Conservation (phyloP, 1,284 basidiomycete species). For the Ustilago cynodontis region DNA sequence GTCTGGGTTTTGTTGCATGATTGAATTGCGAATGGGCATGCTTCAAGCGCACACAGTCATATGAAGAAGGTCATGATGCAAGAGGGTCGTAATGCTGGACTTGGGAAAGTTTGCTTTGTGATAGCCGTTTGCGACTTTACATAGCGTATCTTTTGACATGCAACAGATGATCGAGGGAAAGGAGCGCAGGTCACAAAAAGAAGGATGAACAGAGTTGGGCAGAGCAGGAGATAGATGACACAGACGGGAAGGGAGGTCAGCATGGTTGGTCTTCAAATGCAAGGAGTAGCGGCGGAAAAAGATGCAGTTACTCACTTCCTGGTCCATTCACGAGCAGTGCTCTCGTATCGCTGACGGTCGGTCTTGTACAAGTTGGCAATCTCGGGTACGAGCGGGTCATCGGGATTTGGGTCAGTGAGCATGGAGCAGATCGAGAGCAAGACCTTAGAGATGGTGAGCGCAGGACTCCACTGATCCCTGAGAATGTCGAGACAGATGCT, state of each 20-base stretch:
- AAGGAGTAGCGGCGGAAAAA: too few species aligned
- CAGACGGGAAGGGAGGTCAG: background rate
- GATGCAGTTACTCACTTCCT: constrained; percentile 60
- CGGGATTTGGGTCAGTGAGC: constrained; percentile 70
- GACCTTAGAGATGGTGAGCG: constrained; percentile 93
- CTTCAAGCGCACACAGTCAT: constrained; percentile 28
- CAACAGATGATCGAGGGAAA: background rate
- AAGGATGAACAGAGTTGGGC: background rate
- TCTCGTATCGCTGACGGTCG: constrained; percentile 68
- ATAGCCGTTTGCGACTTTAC: constrained; percentile 27
- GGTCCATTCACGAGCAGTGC: constrained; percentile 69
- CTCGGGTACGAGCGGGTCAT: constrained; percentile 70
- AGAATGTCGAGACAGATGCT: constrained; percentile 98
- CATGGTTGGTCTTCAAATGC: background rate
- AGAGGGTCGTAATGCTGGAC: background rate
- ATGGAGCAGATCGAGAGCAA: constrained; percentile 69
- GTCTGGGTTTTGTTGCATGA: constrained; percentile 8
- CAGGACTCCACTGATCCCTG: constrained; percentile 83
- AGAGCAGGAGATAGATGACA: background rate
- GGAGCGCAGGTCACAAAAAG: background rate
- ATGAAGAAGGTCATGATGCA: constrained; percentile 36
- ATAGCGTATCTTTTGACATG: constrained; percentile 44
- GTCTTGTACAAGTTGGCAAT: constrained; percentile 70
- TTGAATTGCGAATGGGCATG: constrained; percentile 37
- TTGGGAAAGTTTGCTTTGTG: constrained; percentile 17